These are phyloP conservation scores for Plenodomus lindquistii DNA, from an alignment of 2,329 filamentous ascomycete genomes.

Conservation along the genomic window DNA sequence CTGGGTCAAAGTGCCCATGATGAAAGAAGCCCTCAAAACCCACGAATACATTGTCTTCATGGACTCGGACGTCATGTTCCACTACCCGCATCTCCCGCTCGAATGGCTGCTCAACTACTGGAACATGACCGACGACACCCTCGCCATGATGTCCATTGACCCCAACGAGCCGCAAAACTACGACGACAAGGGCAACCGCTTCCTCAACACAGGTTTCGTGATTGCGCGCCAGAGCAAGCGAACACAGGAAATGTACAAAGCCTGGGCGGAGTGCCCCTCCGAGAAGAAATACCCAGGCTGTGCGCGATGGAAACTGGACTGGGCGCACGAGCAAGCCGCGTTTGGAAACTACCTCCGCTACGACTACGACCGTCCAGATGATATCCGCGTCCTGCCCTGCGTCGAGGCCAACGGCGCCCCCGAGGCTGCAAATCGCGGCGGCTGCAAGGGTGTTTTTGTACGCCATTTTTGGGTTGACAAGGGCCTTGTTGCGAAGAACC, in stretches of 20 bases:
- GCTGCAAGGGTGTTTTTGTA: conserved; percentile 45
- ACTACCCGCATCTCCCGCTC: conserved; percentile 52
- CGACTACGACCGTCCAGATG: conserved; percentile 42
- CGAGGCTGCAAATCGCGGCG: conserved; percentile 37
- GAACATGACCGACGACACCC: conserved; percentile 51
- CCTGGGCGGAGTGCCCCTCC: conserved; percentile 45
- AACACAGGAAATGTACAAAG: conserved; percentile 44
- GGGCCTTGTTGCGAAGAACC: conserved; percentile 33
- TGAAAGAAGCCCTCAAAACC: conserved; percentile 47
- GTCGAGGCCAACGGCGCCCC: conserved; percentile 45
- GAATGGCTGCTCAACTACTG: conserved; percentile 58
- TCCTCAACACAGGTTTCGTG: conserved; percentile 52
- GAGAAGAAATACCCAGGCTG: conserved; percentile 42
- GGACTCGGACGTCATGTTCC: conserved; percentile 56
- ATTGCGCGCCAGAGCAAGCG: conserved; percentile 47
- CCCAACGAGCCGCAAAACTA: conserved; percentile 49
- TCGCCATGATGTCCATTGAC: conserved; percentile 54
- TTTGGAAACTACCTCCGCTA: conserved; percentile 47
- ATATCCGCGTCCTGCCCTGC: conserved; percentile 44
- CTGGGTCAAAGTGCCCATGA: conserved; percentile 56
- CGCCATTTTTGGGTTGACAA: conserved; percentile 47
- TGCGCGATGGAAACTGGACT: conserved; percentile 40
- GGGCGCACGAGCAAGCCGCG: conserved; percentile 45
- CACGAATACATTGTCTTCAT: conserved; percentile 53
- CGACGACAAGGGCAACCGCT: conserved; percentile 46